Conservation (phyloP, 2,329 filamentous ascomycete genomes). For the Nothophoma quercina region DNA sequence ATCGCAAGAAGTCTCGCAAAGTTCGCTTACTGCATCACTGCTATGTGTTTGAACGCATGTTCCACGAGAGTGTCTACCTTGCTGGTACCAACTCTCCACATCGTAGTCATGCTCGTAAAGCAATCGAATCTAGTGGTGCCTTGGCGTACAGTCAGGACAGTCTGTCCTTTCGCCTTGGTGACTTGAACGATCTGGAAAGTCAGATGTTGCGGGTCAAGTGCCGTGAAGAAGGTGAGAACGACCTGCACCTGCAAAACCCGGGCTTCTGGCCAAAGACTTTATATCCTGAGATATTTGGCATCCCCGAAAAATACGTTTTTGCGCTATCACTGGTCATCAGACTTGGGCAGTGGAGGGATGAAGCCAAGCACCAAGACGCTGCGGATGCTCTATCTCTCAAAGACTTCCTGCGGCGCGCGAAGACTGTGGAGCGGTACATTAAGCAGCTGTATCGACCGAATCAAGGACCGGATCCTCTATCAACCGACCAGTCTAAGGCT, state of each 20-base stretch:
- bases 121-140: conserved; percentile 24
- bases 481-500: not conserved
- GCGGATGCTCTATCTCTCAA: conserved; percentile 25
- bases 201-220: conserved; percentile 44
- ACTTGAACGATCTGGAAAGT: conserved; percentile 41
- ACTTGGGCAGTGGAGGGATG: conserved; percentile 54
- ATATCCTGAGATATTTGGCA: conserved; percentile 56
- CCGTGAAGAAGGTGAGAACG: conserved; percentile 54
- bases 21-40: conserved; percentile 57
- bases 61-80: conserved; percentile 53
- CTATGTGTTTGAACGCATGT: conserved; percentile 56
- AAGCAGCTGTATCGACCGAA: conserved; percentile 22
- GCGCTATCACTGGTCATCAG: conserved; percentile 47
- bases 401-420: conserved; percentile 45
- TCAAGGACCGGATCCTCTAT: not conserved
- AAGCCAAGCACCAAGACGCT: conserved; percentile 26
- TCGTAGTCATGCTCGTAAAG: conserved; percentile 20
- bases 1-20: conserved; percentile 52
- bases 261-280: conserved; percentile 53
- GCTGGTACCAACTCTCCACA: conserved; percentile 14
- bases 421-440: conserved; percentile 45
- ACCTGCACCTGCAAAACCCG: conserved; percentile 54
- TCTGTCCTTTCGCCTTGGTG: conserved; percentile 43
- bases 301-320: conserved; percentile 52
- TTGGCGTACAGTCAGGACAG: conserved; percentile 41